Evolutionary conservation across 2,329 filamentous ascomycete species (phyloP).

Genomic region (Exophiala dermatitidis): DNA sequence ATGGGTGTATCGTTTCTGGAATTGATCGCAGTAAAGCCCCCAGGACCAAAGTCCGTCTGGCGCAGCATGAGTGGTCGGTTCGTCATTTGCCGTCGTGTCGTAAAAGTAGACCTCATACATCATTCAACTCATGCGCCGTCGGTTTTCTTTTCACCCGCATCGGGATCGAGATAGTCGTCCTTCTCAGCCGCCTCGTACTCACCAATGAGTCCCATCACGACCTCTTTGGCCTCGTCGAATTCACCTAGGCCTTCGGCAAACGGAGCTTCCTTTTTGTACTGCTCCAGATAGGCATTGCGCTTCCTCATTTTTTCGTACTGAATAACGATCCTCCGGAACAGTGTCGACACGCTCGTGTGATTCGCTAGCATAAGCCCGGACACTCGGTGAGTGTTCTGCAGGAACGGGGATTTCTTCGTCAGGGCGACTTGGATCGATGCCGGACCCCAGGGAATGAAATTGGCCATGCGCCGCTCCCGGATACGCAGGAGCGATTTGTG

Average conservation of each 20-base stretch:
- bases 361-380: slow-evolving; percentile 97
- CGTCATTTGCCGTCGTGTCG: neutral
- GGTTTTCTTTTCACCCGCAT: slow-evolving; percentile 32
- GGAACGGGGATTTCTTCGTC: slow-evolving; percentile 93
- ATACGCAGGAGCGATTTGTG: slow-evolving; percentile 97
- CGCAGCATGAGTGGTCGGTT: neutral
- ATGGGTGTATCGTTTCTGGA: too few relatives aligned
- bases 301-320: slow-evolving; percentile 94
- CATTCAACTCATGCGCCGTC: slow-evolving; percentile 14
- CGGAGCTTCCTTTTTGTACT: slow-evolving; percentile 90
- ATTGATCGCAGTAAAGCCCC: too few relatives aligned
- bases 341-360: slow-evolving; percentile 90
- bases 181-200: slow-evolving; percentile 96
- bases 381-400: slow-evolving; percentile 87
- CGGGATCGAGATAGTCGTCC: slow-evolving; percentile 79
- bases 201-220: slow-evolving; percentile 80
- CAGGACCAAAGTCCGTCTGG: too few relatives aligned
- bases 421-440: slow-evolving; percentile 95
- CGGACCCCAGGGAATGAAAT: slow-evolving; percentile 97
- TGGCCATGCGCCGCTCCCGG: slow-evolving; percentile 83
- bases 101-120: neutral
- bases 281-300: slow-evolving; percentile 91
- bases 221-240: slow-evolving; percentile 89
- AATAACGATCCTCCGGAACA: slow-evolving; percentile 87
- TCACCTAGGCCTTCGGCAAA: slow-evolving; percentile 88